phyloP scores from a whole-genome alignment of 2,329 filamentous ascomycete species.

The Dothideomycetes sp. region DNA sequence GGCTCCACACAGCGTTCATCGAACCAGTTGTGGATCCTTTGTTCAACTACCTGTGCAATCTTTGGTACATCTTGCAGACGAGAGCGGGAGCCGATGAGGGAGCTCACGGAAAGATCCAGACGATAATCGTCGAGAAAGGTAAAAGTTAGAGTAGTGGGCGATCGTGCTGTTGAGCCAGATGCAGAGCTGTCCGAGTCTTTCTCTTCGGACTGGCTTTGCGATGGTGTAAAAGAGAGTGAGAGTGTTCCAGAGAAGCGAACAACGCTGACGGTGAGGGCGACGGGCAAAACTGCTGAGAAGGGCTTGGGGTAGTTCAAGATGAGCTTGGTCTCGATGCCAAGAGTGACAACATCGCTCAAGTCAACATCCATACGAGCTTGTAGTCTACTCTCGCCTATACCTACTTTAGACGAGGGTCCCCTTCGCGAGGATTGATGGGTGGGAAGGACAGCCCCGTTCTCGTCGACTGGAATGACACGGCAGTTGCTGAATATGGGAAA shows the following conservation, averaged over 20 bases:
- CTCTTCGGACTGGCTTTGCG: constrained; percentile 23
- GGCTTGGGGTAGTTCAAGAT: constrained; percentile 91
- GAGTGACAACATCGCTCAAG: constrained; percentile 86
- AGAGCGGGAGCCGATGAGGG: constrained; percentile 67
- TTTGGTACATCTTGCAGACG: constrained; percentile 78
- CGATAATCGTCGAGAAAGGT: constrained; percentile 86
- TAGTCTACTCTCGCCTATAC: constrained; percentile 56
- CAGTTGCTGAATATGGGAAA: constrained; percentile 99
- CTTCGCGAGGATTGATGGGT: constrained; percentile 22
- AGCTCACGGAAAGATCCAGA: constrained; percentile 70
- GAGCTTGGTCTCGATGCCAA: constrained; percentile 88
- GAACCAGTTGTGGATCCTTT: constrained; percentile 73
- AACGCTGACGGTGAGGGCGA: constrained; percentile 82
- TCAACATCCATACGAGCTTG: constrained; percentile 97
- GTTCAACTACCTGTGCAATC: constrained; percentile 74
- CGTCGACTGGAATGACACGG: constrained; percentile 81
- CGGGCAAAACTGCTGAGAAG: constrained; percentile 76
- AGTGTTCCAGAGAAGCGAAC: constrained; percentile 91
- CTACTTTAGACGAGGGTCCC: constrained; percentile 9
- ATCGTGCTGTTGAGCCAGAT: constrained; percentile 22
- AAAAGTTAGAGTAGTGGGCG: constrained; percentile 74
- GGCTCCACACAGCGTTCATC: constrained; percentile 79
- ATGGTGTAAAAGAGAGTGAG: constrained; percentile 84
- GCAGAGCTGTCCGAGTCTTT: constrained; percentile 4
- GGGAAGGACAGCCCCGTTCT: constrained; percentile 49